Evolutionary conservation across 1,284 basidiomycete genomes (phyloP).

Genomic region (Limonomyces culmigenus): DNA sequence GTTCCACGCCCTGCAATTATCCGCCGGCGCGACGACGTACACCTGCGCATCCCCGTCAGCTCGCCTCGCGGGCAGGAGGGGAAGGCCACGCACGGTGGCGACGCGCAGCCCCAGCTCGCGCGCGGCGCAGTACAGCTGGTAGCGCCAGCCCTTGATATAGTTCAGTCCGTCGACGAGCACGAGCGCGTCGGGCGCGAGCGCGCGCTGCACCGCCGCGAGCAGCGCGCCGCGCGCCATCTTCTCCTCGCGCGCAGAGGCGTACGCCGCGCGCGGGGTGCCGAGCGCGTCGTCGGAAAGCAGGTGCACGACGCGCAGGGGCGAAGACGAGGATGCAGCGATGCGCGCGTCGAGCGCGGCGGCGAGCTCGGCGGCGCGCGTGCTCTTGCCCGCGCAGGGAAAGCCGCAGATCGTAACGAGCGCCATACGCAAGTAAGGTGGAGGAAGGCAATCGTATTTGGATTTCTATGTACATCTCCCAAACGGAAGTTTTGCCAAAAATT

Average conservation of each 20-base stretch:
- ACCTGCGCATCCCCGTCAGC: constrained; percentile 27
- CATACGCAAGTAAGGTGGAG: no score
- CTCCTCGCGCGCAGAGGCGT: constrained; percentile 69
- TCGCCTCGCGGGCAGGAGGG: not conserved
- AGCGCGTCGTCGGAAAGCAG: constrained; percentile 74
- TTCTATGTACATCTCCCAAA: no score
- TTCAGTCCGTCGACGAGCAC: constrained; percentile 85
- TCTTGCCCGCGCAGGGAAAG: constrained; percentile 80
- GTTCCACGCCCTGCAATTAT: constrained; percentile 72
- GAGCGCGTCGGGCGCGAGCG: constrained; percentile 57
- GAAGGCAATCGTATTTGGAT: no score
- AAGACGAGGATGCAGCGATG: constrained; percentile 29
- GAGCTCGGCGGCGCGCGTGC: constrained; percentile 55
- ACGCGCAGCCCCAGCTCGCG: constrained; percentile 75
- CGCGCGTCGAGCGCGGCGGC: constrained; percentile 38
- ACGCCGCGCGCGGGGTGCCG: constrained; percentile 47
- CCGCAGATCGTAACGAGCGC: constrained; percentile 91
- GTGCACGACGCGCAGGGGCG: constrained; percentile 34
- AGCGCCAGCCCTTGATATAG: constrained; percentile 95
- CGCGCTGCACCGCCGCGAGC: constrained; percentile 75
- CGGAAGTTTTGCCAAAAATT: not conserved
- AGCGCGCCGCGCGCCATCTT: constrained; percentile 80
- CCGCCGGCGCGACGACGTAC: constrained; percentile 65
- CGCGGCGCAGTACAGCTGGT: constrained; percentile 95
- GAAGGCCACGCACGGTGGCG: constrained; percentile 56